Conservation (phyloP, 495 filamentous ascomycete genomes). For the Cryomyces antarcticus region DNA sequence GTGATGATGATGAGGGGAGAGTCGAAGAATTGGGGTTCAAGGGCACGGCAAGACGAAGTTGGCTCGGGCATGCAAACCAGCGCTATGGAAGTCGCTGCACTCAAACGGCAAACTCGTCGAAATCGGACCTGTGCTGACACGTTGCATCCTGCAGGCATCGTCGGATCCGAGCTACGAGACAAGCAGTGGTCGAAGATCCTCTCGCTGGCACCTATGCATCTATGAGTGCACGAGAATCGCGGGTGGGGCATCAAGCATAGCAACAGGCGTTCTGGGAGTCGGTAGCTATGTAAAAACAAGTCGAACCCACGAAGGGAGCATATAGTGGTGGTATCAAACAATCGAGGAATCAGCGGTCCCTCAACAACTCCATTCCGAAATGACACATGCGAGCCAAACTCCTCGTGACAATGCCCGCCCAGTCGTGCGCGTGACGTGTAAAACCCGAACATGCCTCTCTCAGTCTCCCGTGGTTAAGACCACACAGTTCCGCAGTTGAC, state of each 20-base stretch:
- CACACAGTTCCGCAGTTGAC: conserved; percentile 80
- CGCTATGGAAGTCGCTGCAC: too few relatives aligned
- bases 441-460: neutral
- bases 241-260: neutral
- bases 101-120: neutral
- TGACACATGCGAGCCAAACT: too few relatives aligned
- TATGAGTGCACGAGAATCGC: conserved; percentile 27
- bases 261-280: neutral
- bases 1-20: neutral
- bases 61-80: too few relatives aligned
- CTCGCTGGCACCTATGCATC: conserved; percentile 82
- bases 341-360: too few relatives aligned
- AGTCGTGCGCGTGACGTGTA: too few relatives aligned
- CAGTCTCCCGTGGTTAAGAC: neutral
- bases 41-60: too few relatives aligned
- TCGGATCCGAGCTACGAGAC: conserved; percentile 66
- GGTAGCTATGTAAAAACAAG: neutral
- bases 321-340: too few relatives aligned
- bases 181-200: conserved; percentile 96
- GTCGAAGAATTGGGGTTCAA: too few relatives aligned
- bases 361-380: too few relatives aligned
- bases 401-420: too few relatives aligned
- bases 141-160: conserved; percentile 33
- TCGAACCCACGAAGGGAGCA: too few relatives aligned
- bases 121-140: neutral